Evolutionary conservation across 2,329 filamentous ascomycete species (phyloP).

Genomic region (Emmonsiellopsis sp.): DNA sequence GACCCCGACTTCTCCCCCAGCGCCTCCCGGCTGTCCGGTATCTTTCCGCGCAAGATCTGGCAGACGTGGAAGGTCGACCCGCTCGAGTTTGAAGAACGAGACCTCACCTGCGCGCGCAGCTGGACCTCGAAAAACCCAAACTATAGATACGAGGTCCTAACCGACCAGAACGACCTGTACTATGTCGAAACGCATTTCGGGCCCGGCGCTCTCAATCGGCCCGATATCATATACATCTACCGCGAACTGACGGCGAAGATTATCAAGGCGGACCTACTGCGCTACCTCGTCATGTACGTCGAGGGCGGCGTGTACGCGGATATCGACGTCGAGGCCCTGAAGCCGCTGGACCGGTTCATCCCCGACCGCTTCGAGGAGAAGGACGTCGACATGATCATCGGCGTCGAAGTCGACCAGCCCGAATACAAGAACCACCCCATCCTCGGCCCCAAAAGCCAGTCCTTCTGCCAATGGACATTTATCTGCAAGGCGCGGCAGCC

Average conservation of each 20-base stretch:
- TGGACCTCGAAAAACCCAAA: constrained; percentile 59
- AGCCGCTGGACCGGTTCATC: constrained; percentile 48
- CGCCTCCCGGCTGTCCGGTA: constrained; percentile 15
- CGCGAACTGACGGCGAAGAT: constrained; percentile 52
- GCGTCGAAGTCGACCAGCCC: constrained; percentile 62
- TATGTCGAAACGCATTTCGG: constrained; percentile 63
- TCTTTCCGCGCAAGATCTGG: constrained; percentile 62
- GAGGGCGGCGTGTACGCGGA: constrained; percentile 54
- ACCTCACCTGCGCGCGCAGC: constrained; percentile 50
- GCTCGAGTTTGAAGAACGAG: constrained; percentile 55
- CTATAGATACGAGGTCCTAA: constrained; percentile 60
- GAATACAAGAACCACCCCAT: constrained; percentile 55
- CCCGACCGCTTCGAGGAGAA: constrained; percentile 51
- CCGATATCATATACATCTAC: constrained; percentile 56
- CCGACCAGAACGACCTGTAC: constrained; percentile 56
- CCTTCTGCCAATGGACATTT: constrained; percentile 69
- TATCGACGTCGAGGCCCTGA: constrained; percentile 49
- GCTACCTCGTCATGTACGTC: constrained; percentile 59
- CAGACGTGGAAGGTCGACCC: constrained; percentile 67
- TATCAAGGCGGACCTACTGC: constrained; percentile 56
- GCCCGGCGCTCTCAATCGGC: constrained; percentile 53
- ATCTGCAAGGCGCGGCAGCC: constrained; percentile 58
- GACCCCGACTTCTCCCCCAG: constrained; percentile 5
- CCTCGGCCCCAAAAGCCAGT: constrained; percentile 57
- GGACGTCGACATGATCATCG: constrained; percentile 63